A percentile compares a stretch with the other conserved stretches of the same genome.
Evolutionary conservation across 2,329 filamentous ascomycete species (phyloP).

Genomic region (Monilinia fructicola): DNA sequence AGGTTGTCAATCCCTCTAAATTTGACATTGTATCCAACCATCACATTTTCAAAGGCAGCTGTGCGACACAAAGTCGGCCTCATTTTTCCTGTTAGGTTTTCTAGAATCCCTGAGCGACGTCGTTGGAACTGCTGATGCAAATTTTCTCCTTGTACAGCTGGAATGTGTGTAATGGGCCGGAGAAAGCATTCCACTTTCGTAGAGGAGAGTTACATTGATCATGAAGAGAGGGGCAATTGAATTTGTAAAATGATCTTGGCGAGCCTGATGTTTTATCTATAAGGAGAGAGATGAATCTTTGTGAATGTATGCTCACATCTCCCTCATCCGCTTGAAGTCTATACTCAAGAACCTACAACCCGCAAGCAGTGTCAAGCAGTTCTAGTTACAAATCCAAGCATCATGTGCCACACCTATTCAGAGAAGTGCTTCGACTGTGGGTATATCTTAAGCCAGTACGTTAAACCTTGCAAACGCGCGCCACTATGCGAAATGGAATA

Average conservation of each 20-base stretch:
- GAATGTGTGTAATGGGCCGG: background rate
- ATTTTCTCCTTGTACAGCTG: background rate
- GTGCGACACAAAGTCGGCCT: background rate
- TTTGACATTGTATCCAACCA: background rate
- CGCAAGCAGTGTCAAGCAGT: background rate
- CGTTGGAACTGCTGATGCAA: background rate
- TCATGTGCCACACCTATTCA: background rate
- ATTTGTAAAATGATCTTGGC: background rate
- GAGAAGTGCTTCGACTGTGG: background rate
- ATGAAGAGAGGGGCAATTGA: background rate
- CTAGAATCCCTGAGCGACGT: background rate
- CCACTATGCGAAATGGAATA: background rate
- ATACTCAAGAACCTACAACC: background rate
- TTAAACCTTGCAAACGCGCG: too few relatives aligned
- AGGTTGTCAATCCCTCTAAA: background rate
- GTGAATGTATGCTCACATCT: background rate
- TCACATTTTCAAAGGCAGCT: background rate
- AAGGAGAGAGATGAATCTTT: background rate
- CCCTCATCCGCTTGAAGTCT: background rate
- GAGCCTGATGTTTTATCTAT: background rate
- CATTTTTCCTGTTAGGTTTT: background rate
- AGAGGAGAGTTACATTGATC: conserved; percentile 4
- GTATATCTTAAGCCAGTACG: too few relatives aligned
- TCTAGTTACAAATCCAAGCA: background rate
- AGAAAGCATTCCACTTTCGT: background rate